These are phyloP conservation scores for Starmera pachycereana DNA, from an alignment of 805 yeast genomes.

Conservation along the genomic window DNA sequence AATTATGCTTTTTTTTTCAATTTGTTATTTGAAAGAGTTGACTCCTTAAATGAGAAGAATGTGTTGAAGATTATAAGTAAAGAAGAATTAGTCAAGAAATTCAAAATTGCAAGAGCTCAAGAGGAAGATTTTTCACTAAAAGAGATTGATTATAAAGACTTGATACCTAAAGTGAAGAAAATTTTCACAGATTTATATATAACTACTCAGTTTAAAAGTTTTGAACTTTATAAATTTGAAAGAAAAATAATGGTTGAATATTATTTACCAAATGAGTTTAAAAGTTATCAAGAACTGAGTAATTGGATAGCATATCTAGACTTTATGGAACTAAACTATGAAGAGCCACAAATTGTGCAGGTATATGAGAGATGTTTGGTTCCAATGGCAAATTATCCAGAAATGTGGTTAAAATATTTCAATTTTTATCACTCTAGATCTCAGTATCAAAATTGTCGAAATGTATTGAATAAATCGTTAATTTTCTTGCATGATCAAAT, in stretches of 20 bases:
- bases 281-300: conserved; percentile 36
- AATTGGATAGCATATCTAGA: conserved; percentile 51
- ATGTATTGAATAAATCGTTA: conserved; percentile 27
- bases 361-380: conserved; percentile 40
- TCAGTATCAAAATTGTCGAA: conserved; percentile 26
- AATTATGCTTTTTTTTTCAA: conserved; percentile 39
- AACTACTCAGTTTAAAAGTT: conserved; percentile 42
- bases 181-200: conserved; percentile 41
- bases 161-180: conserved; percentile 32
- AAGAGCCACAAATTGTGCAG: conserved; percentile 13
- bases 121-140: conserved; percentile 1
- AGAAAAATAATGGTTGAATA: conserved; percentile 27
- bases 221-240: conserved; percentile 41
- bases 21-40: conserved; percentile 25
- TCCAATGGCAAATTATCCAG: conserved; percentile 32
- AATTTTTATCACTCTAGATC: conserved; percentile 27
- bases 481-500: conserved; percentile 14
- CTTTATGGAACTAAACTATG: conserved; percentile 32
- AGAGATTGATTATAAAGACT: conserved; percentile 15
- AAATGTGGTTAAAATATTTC: conserved; percentile 40
- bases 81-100: conserved; percentile 13
- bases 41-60: conserved; percentile 5
- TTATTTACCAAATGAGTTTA: conserved; percentile 23
- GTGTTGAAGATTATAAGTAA: conserved; percentile 6
- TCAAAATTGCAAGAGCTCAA: conserved; percentile 6